These are phyloP conservation scores for Pittosporum tobira DNA, from an alignment of 129 eudicot genomes.

Conservation along the genomic window DNA sequence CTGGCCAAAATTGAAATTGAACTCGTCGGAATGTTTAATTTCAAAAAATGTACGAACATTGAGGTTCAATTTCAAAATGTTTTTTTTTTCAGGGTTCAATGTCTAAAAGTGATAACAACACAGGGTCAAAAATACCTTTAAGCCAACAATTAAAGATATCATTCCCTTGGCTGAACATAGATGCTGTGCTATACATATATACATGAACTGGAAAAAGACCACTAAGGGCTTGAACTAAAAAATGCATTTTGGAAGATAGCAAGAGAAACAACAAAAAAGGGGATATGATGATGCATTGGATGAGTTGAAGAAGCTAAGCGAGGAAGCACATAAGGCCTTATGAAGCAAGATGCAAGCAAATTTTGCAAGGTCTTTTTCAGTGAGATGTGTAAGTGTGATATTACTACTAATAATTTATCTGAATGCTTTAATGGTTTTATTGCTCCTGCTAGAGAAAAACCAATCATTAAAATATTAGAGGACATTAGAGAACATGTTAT, in stretches of 20 bases:
- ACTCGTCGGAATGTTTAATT: no score
- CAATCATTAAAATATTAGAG: not conserved
- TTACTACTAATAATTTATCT: not conserved
- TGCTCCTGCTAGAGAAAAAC: not conserved
- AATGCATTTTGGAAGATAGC: not conserved
- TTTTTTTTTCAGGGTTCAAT: no score
- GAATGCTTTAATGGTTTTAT: no score
- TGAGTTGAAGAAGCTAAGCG: not conserved
- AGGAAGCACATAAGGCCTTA: no score
- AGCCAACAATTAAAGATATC: no score
- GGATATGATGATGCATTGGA: not conserved
- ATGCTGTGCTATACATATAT: not conserved
- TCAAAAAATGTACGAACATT: no score
- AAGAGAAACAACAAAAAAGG: not conserved
- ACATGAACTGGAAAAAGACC: not conserved
- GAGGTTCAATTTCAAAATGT: no score
- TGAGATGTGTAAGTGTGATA: not conserved
- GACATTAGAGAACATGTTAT: not conserved
- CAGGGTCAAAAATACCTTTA: no score
- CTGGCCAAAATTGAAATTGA: no score
- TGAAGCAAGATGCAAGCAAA: no score
- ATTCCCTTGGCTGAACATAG: not conserved
- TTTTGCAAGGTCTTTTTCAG: not conserved
- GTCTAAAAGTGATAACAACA: no score
- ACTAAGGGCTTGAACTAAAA: not conserved